Conservation (phyloP, 371 early-diverging fungal genomes). For the Rhizopus sp. region DNA sequence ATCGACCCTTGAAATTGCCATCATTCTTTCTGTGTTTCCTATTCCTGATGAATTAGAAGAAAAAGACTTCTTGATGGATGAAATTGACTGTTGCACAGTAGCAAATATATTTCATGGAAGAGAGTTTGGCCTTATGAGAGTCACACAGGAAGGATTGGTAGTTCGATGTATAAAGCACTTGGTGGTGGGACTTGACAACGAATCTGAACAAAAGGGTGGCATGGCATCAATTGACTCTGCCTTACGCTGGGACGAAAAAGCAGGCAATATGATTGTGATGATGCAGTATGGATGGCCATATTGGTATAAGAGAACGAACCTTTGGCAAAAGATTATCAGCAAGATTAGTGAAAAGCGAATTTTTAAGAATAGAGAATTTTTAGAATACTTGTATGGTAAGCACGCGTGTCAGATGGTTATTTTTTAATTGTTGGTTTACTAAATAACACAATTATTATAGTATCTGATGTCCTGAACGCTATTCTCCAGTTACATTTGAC, state of each 20-base stretch:
- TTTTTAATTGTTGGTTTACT: too few relatives aligned
- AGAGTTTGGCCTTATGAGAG: constrained; percentile 52
- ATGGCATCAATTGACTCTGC: constrained; percentile 55
- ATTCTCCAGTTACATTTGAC: constrained; percentile 42
- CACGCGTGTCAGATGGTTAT: background rate
- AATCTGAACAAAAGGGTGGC: constrained; percentile 44
- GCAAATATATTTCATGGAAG: constrained; percentile 42
- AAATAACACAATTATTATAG: constrained; percentile 16
- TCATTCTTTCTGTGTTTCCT: constrained; percentile 52
- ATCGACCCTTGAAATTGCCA: constrained; percentile 51
- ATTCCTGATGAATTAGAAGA: constrained; percentile 40
- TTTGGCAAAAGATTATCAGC: constrained; percentile 43
- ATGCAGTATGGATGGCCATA: constrained; percentile 60
- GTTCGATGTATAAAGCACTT: constrained; percentile 53
- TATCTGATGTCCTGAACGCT: constrained; percentile 42
- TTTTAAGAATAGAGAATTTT: constrained; percentile 47
- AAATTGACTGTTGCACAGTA: constrained; percentile 39
- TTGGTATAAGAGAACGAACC: constrained; percentile 44
- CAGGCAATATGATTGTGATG: constrained; percentile 51
- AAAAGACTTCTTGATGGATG: constrained; percentile 43
- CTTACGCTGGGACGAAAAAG: constrained; percentile 50
- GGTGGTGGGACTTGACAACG: constrained; percentile 46
- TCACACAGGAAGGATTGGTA: constrained; percentile 49
- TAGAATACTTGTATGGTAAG: constrained; percentile 51
- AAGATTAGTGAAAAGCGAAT: constrained; percentile 42